Percentiles rank a stretch among this genome's conserved stretches.
phyloP scores from a whole-genome alignment of 106 monocot genomes.

The Dendrobium chrysotoxum region DNA sequence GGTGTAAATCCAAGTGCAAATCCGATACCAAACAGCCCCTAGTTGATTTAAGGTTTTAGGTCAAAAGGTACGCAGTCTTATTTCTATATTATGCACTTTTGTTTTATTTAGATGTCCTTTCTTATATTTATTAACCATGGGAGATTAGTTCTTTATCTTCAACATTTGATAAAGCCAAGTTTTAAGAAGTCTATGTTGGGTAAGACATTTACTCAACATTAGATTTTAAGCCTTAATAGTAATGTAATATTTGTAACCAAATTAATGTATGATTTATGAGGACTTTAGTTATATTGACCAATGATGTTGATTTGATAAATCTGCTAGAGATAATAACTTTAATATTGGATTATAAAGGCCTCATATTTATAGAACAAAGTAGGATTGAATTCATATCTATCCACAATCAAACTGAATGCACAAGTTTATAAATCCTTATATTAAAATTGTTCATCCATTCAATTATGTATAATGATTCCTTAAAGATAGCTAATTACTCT shows the following conservation, averaged over 20 bases:
- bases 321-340: neutral
- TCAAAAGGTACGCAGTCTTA: neutral
- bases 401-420: neutral
- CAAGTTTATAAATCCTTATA: neutral
- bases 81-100: neutral
- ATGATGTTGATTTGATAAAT: neutral
- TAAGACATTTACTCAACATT: neutral
- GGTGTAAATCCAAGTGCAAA: too few species aligned
- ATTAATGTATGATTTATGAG: neutral
- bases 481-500: too few species aligned
- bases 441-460: neutral
- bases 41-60: neutral
- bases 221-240: neutral
- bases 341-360: neutral
- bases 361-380: too few species aligned
- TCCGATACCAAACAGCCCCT: too few species aligned
- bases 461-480: neutral
- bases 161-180: neutral
- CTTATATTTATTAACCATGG: neutral
- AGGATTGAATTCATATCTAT: too few species aligned
- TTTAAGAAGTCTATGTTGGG: neutral
- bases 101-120: neutral
- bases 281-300: neutral
- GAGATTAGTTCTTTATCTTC: neutral
- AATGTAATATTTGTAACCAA: neutral